These are phyloP conservation scores for Furcasterigmium sp. DNA, from an alignment of 2,329 filamentous ascomycete genomes.

Conservation along the genomic window DNA sequence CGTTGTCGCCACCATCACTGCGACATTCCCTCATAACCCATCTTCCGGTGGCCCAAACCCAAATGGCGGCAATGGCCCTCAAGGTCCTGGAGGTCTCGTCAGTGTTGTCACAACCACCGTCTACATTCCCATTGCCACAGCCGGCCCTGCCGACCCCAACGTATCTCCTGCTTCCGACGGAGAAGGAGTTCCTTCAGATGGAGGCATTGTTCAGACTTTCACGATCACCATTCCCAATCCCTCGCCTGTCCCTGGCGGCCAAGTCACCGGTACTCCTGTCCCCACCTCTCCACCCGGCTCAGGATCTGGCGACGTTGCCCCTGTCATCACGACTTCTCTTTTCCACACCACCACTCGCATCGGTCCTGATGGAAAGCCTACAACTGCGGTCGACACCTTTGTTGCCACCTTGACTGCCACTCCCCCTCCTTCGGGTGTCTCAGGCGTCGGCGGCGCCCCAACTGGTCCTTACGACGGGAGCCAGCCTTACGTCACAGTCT, in stretches of 20 bases:
- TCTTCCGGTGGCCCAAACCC: neutral
- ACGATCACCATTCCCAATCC: constrained; percentile 1
- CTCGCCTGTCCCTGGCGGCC: neutral
- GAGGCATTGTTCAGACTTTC: neutral
- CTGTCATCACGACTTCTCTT: constrained; percentile 14
- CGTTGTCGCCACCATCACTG: constrained; percentile 1
- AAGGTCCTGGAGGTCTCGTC: neutral
- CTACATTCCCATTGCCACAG: neutral
- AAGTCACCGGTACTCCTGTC: neutral
- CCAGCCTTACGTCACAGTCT: neutral
- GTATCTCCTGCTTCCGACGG: neutral
- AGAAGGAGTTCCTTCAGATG: neutral
- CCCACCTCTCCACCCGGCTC: neutral
- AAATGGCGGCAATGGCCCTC: neutral
- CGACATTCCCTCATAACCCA: neutral
- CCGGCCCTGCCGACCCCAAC: neutral
- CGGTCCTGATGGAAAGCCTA: constrained; percentile 20
- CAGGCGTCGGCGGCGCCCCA: neutral
- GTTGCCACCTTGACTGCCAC: constrained; percentile 14
- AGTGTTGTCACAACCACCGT: neutral
- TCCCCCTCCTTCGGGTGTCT: constrained; percentile 1
- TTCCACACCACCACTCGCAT: constrained; percentile 21
- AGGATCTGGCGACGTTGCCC: neutral
- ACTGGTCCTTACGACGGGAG: neutral
- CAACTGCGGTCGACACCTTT: constrained; percentile 22